Base-by-base conservation (phyloP, 768 basidiomycete species). In the Tricholoma hemisulphureum region DNA sequence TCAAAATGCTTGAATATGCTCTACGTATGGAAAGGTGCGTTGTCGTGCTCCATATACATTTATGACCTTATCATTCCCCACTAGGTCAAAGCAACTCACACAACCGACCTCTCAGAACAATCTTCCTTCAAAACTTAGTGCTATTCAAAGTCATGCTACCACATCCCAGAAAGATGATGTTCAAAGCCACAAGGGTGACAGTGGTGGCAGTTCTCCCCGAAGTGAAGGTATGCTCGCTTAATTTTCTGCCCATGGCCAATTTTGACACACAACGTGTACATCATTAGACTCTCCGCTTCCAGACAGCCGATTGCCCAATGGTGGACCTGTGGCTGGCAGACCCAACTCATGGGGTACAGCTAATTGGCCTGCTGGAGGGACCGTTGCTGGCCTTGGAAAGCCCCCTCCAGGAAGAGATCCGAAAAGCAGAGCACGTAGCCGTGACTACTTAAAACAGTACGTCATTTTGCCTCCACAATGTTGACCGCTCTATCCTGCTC, bases 1-100 rank as follows among this genome's bases (percentile, higher is more conserved):
- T 98, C 64, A 97, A 97, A 84, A 97, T 99, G 96, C 85, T 99
- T 52, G 97, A 99, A 75, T 98, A 94, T 73, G 97, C 96, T 37
- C 79, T 99, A 49, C 87, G 94, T 48, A 87, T 95, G 79, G 97
- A 99, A 77, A 87, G 97, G 95, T 97, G 61, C 67, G 58, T 14
- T 57, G 84, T 79, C 60, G 56, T 58, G 35, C 59, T 48, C 57
- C 54, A 56, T 55, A 55, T 58, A 20, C 61, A 37, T 43, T 56
- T 45, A 37, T n/a, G 14, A 24, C 43, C 23, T 45, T 23, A 45
- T 52, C 51, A 11, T 53, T 64, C 54, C 49, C 45, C 56, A 57
- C 55, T 69, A 93, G 91, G 65, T 89, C 90, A 65, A 93, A 93
- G 73, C 91, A 93, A 71, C 82, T 92, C 55, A 78, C 78, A 48